A percentile compares a stretch with the other conserved stretches of the same genome.
Evolutionary conservation across 352 stramenopile species (phyloP).

Genomic region (Phytophthora palmivora): DNA sequence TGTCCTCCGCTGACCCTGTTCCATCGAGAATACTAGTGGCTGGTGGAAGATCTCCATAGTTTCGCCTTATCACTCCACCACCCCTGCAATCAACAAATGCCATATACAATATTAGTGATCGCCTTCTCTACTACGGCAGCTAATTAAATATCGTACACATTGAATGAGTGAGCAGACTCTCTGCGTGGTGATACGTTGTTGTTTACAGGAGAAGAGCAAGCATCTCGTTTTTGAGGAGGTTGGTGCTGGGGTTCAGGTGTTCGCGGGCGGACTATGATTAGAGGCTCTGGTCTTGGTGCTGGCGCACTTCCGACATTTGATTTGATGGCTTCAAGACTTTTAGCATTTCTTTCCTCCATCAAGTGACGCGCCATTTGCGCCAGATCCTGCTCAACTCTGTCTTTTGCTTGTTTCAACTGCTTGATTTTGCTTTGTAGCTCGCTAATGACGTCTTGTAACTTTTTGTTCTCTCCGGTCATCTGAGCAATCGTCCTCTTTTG

Average conservation of each 20-base stretch:
- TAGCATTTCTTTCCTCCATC: conserved; percentile 69
- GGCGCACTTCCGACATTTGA: conserved; percentile 18
- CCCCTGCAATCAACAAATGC: conserved; percentile 30
- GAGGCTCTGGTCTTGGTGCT: conserved; percentile 17
- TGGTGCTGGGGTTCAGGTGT: conserved; percentile 16
- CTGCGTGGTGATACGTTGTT: conserved; percentile 18
- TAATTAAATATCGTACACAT: conserved; percentile 23
- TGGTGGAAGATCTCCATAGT: conserved; percentile 39
- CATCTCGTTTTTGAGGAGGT: conserved; percentile 58
- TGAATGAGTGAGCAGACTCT: conserved; percentile 2
- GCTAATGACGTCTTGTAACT: conserved; percentile 79
- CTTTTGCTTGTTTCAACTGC: conserved; percentile 79
- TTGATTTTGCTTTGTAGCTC: conserved; percentile 89
- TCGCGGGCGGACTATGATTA: conserved; percentile 17
- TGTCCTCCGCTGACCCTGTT: conserved; percentile 25
- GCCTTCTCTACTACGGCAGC: neutral
- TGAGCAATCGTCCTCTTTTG: conserved; percentile 78
- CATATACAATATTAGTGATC: conserved; percentile 7
- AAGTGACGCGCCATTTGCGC: conserved; percentile 66
- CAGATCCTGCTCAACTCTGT: conserved; percentile 71
- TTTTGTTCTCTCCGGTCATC: conserved; percentile 81
- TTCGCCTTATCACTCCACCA: conserved; percentile 38
- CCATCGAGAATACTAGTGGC: conserved; percentile 32
- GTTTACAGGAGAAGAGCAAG: conserved; percentile 67
- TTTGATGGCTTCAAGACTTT: conserved; percentile 40